Evolutionary conservation across 2,329 filamentous ascomycete species (phyloP), one percentile per base, ranked within the genome.

Genomic region (Lecanicillium sp.): DNA sequence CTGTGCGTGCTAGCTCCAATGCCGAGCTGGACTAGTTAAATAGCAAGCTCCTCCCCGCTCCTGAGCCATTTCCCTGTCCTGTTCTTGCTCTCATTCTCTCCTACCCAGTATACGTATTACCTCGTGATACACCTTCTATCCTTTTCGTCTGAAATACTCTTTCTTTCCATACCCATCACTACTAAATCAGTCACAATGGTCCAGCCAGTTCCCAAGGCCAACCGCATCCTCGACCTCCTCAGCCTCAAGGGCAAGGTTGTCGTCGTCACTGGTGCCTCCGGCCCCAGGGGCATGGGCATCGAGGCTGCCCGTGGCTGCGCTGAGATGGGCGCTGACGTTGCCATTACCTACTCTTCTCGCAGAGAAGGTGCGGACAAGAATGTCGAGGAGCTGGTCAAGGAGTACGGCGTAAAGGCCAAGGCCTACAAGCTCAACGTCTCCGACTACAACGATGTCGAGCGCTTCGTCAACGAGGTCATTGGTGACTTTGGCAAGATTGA

Each of bases 401-500:
- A 77, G 27, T 85, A 84, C 52, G 80, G 81, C 35, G 74, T 87
- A 49, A 79, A 81, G 60, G 76, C 67, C 56, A 74, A 73, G 61
- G 71, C 72, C 29, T 79, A 79, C 62, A 66, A 75, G 59, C 68
- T 75, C 47, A 71, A 81, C 52, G 62, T 77, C n/a, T 69, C 64
- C 39, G 65, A 76, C 43, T 73, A 66, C 48, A 50, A 59, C 12
- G 60, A 69, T 9, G 69, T 79, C 40, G 62, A 77, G 55, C 56
- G 63, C 33, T 67, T 76, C 47, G 64, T 79, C 41, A 63, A 66
- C 41, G 76, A 87, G 25, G 79, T 88, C 47, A 71, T 83, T 55
- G 65, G 68, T 48, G 84, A 89, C 55, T 89, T 88, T 56, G 79
- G 80, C 51, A 76, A 78, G 35, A 76, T 87, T 42, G 83, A 87